Evolutionary conservation across 164 flowering plant species (phyloP).

Genomic region (Santalum album): DNA sequence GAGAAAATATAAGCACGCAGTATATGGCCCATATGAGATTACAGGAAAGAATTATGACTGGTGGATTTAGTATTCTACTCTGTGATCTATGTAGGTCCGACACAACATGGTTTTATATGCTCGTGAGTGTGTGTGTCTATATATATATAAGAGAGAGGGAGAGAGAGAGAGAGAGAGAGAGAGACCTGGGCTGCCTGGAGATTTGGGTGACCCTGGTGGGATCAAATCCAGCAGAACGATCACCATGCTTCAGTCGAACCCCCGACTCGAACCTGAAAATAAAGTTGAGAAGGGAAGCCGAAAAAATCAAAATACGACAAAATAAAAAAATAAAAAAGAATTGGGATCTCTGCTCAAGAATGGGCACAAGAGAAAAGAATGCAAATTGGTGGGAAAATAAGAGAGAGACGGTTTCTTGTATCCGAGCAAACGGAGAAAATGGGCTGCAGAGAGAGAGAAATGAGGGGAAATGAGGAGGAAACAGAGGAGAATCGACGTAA

Average conservation of each 20-base stretch:
- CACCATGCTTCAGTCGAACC: constrained; percentile 22
- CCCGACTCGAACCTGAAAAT: constrained; percentile 23
- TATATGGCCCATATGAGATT: no score
- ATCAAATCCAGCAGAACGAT: constrained; percentile 30
- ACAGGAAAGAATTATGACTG: no score
- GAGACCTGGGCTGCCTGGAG: no score
- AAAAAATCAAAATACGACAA: constrained; percentile 1
- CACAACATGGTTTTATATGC: no score
- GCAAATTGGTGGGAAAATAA: constrained; percentile 8
- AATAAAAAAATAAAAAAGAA: not conserved
- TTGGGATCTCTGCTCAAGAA: not conserved
- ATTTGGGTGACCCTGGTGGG: constrained; percentile 70
- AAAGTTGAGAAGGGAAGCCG: not conserved
- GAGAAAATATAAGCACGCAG: no score
- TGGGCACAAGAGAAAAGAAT: not conserved
- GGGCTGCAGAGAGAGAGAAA: constrained; percentile 19
- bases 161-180: constrained; percentile 56
- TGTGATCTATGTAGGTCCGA: no score
- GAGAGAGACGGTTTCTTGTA: constrained; percentile 12
- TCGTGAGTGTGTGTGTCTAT: no score
- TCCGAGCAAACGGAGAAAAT: constrained; percentile 11
- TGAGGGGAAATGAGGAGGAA: constrained; percentile 19
- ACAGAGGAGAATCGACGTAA: constrained; percentile 19
- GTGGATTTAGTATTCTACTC: no score
- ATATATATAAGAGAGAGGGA: not conserved